Conservation (phyloP, 2,329 filamentous ascomycete genomes). For the Microdochium bolleyi region DNA sequence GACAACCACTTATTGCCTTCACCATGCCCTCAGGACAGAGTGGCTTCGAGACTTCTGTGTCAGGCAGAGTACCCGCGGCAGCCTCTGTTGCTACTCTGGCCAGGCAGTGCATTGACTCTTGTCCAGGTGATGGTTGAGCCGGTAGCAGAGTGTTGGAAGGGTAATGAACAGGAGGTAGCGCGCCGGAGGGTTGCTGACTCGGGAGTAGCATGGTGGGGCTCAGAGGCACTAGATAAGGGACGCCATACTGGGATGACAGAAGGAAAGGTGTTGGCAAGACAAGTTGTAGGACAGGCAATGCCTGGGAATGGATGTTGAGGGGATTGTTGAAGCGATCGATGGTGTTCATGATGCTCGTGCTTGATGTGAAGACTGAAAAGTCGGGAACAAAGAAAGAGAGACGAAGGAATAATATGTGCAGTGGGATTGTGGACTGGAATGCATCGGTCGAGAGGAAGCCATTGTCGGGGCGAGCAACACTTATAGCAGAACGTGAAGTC, state of each 20-base stretch:
- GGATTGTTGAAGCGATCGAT: background rate
- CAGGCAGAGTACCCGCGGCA: background rate
- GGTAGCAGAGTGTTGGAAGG: background rate
- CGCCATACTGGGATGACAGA: background rate
- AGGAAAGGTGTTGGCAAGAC: background rate
- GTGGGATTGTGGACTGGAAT: too few species aligned
- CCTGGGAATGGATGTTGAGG: background rate
- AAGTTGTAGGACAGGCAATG: background rate
- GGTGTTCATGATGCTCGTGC: too few species aligned
- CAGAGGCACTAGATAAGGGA: background rate
- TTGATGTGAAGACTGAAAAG: too few species aligned
- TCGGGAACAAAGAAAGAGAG: too few species aligned
- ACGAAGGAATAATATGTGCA: background rate
- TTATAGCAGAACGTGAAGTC: background rate
- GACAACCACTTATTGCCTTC: background rate
- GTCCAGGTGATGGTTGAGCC: background rate
- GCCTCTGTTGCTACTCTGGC: background rate
- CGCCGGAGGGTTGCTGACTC: background rate
- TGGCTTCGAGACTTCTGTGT: background rate
- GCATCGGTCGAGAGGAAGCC: too few species aligned
- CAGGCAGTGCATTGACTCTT: background rate
- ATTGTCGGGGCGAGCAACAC: background rate
- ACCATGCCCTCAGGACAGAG: background rate
- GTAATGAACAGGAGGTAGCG: background rate
- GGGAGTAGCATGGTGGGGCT: background rate